These are phyloP conservation scores for Plasmodium gonderi DNA, from an alignment of 169 alveolate species.

Conservation along the genomic window DNA sequence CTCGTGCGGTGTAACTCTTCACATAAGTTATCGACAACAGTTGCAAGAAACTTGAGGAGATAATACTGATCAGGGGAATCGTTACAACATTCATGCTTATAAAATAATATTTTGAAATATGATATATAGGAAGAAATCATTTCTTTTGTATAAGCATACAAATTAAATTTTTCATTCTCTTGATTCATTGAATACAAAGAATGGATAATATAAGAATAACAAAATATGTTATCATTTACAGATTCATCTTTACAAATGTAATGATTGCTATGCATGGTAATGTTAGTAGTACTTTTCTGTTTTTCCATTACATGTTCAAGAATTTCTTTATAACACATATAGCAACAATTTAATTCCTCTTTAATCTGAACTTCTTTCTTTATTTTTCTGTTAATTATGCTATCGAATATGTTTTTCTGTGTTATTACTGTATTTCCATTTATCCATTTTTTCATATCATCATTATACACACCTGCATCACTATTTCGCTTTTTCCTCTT, in stretches of 20 bases:
- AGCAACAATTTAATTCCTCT: slow-evolving; percentile 42
- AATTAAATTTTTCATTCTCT: slow-evolving; percentile 25
- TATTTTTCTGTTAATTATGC: slow-evolving; percentile 42
- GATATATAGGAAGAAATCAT: slow-evolving; percentile 30
- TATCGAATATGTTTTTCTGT: slow-evolving; percentile 51
- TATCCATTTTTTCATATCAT: not conserved
- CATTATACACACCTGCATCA: not conserved
- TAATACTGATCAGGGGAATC: slow-evolving; percentile 6
- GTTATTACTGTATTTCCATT: not conserved
- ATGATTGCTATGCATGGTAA: not conserved
- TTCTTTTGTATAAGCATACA: slow-evolving; percentile 35
- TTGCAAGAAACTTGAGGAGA: slow-evolving; percentile 26
- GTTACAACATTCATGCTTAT: slow-evolving; percentile 19
- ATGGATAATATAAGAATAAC: slow-evolving; percentile 4
- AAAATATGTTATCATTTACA: slow-evolving; percentile 9
- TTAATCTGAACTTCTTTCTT: slow-evolving; percentile 9
- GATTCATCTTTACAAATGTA: slow-evolving; percentile 13
- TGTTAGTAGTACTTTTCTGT: not conserved
- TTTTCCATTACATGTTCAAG: slow-evolving; percentile 4
- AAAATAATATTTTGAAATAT: not conserved
- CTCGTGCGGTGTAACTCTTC: slow-evolving; percentile 38
- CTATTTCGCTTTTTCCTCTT: not conserved
- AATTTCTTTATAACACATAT: slow-evolving; percentile 18
- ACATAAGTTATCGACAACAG: slow-evolving; percentile 32
- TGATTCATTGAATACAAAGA: slow-evolving; percentile 22